phyloP scores from a whole-genome alignment of 805 yeast genomes.

The Lipomyces kockii region DNA sequence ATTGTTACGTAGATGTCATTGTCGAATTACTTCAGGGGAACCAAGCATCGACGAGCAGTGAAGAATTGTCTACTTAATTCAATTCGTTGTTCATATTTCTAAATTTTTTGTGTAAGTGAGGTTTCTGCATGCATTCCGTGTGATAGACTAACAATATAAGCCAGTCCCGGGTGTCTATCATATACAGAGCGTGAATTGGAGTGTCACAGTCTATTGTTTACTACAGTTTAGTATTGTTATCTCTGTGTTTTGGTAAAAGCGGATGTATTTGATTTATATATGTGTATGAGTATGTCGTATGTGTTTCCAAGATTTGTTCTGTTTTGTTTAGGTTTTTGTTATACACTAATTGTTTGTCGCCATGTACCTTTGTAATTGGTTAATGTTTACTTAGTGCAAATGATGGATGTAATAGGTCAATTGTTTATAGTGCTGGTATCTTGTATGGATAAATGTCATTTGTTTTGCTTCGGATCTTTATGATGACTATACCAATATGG shows the following conservation, averaged over 20 bases:
- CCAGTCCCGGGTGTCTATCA: background rate
- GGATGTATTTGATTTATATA: constrained; percentile 3
- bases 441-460: background rate
- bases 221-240: background rate
- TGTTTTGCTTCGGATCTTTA: background rate
- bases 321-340: constrained; percentile 13
- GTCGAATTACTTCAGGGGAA: constrained; percentile 11
- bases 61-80: background rate
- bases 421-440: background rate
- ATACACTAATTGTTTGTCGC: background rate
- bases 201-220: background rate
- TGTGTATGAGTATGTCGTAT: constrained; percentile 6
- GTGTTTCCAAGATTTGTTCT: constrained; percentile 9
- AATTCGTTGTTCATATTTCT: background rate
- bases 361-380: background rate
- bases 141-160: background rate
- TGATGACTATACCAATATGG: background rate
- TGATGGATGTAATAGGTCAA: background rate
- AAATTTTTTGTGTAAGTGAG: constrained; percentile 1
- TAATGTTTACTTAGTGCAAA: background rate
- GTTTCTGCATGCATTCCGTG: background rate
- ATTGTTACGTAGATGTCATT: constrained; percentile 22
- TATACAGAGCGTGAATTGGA: background rate
- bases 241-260: background rate
- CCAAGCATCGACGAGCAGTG: background rate